Evolutionary conservation across 306 rosid species (phyloP).

Genomic region (Quercus alba): DNA sequence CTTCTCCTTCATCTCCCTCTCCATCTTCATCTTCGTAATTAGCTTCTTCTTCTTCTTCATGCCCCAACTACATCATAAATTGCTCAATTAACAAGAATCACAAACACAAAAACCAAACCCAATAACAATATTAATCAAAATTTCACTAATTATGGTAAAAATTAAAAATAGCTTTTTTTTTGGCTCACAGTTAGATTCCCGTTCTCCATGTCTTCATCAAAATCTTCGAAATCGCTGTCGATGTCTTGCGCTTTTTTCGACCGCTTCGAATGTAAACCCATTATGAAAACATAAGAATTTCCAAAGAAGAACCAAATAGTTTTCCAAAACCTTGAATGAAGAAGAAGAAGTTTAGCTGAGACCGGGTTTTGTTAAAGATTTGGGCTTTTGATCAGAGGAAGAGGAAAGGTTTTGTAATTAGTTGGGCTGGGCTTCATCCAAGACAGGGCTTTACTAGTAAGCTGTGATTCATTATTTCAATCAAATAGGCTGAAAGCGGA

Average conservation of each 20-base stretch:
- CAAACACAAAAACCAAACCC: not conserved
- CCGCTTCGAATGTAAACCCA: constrained; percentile 20
- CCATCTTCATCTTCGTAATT: not conserved
- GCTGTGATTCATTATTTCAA: not conserved
- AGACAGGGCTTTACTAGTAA: too few relatives aligned
- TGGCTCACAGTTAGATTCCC: constrained; percentile 20
- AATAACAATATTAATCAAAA: too few relatives aligned
- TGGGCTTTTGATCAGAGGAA: too few relatives aligned
- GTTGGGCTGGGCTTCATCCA: too few relatives aligned
- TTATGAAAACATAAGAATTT: not conserved
- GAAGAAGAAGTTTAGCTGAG: too few relatives aligned
- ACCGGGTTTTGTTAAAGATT: too few relatives aligned
- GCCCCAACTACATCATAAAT: constrained; percentile 32
- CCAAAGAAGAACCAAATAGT: not conserved
- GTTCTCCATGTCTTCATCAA: constrained; percentile 5
- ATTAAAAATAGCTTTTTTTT: too few relatives aligned
- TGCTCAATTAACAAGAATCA: constrained; percentile 15
- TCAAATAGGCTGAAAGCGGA: constrained; percentile 17
- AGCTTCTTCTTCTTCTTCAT: constrained; percentile 24
- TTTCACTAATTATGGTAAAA: too few relatives aligned
- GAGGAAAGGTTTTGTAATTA: too few relatives aligned
- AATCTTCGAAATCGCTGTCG: constrained; percentile 23
- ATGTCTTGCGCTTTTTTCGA: constrained; percentile 16
- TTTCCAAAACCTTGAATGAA: too few relatives aligned
- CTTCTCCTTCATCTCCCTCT: constrained; percentile 14